Evolutionary conservation across 805 yeast genomes (phyloP), one percentile per base, ranked within the genome.

Genomic region (Yarrowia sp.): DNA sequence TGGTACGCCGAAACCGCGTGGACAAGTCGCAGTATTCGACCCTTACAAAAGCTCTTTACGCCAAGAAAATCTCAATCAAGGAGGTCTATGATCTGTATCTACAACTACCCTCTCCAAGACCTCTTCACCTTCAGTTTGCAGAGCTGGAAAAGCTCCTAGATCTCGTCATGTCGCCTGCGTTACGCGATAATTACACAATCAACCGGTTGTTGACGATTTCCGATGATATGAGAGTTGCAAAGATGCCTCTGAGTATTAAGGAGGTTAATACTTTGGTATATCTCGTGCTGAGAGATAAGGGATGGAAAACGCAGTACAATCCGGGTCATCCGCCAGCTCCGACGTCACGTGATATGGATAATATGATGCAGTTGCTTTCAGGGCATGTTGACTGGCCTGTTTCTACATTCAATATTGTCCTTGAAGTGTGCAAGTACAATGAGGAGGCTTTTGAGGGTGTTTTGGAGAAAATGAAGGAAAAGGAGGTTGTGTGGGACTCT

Each of bases 251-350:
- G 13, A 43, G 51, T 2, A 44, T 58, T 32, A 58, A 58, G 42
- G 64, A 58, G n/a, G 35, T 44, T 18, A 58, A 58, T 42, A 58
- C 64, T n/a, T 32, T 58, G 35, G 51, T 58, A 8, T 58, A 33
- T 7, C 42, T 58, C 1, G 51, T 58, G 3, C 8, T 58, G 35
- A 17, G 51, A 22, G 64, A 58, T 10, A 58, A 43, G 22, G 28
- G 14, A 4, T 43, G 43, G 51, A 32, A 58, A n/a, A 11, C 35
- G 4, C 41, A 35, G 8, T n/a, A 43, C 8, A 35, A 43, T 15
- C 64, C 64, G 0, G 13, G 13, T 1, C 15, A 33, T 1, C 51
- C 64, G 1, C 8, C 32, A 1, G 10, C 22, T 14, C 51, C 64
- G 13, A 18, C 6, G 1, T 8, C 41, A 7, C n/a, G 8, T 3